Evolutionary conservation across 257 asterid species (phyloP), one percentile per base, ranked within the genome.

Genomic region (Jacaranda mimosifolia): DNA sequence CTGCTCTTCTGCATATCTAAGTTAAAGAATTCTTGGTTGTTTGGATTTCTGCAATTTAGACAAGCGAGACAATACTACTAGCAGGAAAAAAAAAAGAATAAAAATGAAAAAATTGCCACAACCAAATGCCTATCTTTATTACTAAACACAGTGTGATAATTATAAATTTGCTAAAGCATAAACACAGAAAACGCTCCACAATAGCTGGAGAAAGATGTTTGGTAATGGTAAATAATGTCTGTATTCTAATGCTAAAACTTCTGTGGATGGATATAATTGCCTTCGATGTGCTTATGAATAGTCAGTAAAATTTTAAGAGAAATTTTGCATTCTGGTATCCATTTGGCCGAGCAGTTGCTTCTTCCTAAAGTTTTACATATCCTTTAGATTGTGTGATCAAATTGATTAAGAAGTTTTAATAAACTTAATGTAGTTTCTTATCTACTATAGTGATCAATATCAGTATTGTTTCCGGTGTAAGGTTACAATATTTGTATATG

Each of bases 1-100:
- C 39, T 77, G 80, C 48, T 67, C 49, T 9, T 67, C 38, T 48
- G 49, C 64, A 66, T 46, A 48, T 63, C 57, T 59, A 42, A 76
- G 66, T 46, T 56, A 19, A 39, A 52, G 42, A 62, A 55, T 11
- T n/a, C 46, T 51, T 70, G 63, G 57, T 48, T 69, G 35, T 18
- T 59, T 59, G 68, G 49, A 3, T 53, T 18, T 64, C n/a, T 51
- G 35, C 43, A 75, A 69, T 42, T 53, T 69, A 57, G 59, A 57
- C 70, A 35, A 15, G 78, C 36, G 68, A 78, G 58, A 45, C 62
- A 46, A 67, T 60, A 58, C 52, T 55, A 46, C 40, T 60, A 5
- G 64, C 14, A 35, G 13, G 59, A 59, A 57, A 17, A 43, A 59
- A 26, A 26, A 26, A 26, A 26, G 32, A 26, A 26, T 26, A 26